These are phyloP conservation scores for Kappamyces sp. DNA, from an alignment of 192 early-diverging fungal species.

Conservation along the genomic window DNA sequence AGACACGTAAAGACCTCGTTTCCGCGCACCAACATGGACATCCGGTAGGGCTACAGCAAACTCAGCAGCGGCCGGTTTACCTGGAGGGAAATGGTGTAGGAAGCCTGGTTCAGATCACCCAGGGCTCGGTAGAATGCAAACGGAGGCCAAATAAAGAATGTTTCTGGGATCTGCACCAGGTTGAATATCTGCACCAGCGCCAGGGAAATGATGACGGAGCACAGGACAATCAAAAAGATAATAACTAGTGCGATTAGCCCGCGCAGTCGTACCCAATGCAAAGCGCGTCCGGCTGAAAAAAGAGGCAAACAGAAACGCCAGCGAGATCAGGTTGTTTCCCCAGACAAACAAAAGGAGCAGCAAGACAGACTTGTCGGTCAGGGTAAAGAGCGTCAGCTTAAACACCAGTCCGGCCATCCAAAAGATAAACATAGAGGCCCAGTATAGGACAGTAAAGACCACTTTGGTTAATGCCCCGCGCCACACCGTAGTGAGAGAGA, in stretches of 20 bases:
- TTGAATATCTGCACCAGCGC: slow-evolving; percentile 42
- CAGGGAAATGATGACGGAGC: slow-evolving; percentile 57
- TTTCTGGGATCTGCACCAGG: slow-evolving; percentile 24
- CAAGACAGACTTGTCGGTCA: slow-evolving; percentile 45
- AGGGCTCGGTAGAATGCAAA: slow-evolving; percentile 70
- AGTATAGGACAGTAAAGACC: slow-evolving; percentile 59
- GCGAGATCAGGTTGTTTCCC: slow-evolving; percentile 54
- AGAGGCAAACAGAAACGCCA: slow-evolving; percentile 58
- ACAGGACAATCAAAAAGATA: slow-evolving; percentile 61
- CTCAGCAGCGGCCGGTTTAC: slow-evolving; percentile 3
- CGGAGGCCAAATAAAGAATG: slow-evolving; percentile 66
- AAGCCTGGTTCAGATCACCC: slow-evolving; percentile 44
- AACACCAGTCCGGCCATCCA: slow-evolving; percentile 50
- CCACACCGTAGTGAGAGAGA: slow-evolving; percentile 41
- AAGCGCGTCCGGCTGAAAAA: slow-evolving; percentile 57
- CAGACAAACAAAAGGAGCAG: slow-evolving; percentile 61
- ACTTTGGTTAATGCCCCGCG: slow-evolving; percentile 48
- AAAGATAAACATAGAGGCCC: slow-evolving; percentile 57
- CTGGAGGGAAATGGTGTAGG: slow-evolving; percentile 31
- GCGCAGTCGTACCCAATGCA: no score
- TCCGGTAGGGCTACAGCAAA: slow-evolving; percentile 32
- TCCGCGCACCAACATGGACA: slow-evolving; percentile 32
- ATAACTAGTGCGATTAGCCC: slow-evolving; percentile 48
- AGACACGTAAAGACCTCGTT: slow-evolving; percentile 54
- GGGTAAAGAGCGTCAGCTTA: slow-evolving; percentile 59